phyloP scores from a whole-genome alignment of 2,329 filamentous ascomycete genomes.

The Delphinella strobiligena region DNA sequence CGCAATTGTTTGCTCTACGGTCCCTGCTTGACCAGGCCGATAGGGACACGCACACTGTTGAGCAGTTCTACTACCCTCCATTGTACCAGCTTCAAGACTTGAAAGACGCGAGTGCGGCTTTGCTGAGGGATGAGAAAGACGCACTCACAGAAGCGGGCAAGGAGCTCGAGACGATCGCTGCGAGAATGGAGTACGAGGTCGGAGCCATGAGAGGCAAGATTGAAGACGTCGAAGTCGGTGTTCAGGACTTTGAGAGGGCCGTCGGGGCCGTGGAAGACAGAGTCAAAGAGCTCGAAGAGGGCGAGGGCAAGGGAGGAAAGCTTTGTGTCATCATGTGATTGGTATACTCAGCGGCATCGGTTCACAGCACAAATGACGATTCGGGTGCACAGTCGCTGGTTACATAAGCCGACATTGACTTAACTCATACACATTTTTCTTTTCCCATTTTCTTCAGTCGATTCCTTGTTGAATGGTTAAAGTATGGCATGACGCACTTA shows the following conservation, averaged over 20 bases:
- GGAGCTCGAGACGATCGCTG: slow-evolving; percentile 68
- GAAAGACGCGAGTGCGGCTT: slow-evolving; percentile 53
- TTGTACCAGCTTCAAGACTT: slow-evolving; percentile 59
- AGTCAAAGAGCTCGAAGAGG: slow-evolving; percentile 46
- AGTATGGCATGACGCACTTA: too few relatives aligned
- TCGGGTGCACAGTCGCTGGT: too few relatives aligned
- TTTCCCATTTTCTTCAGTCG: too few relatives aligned
- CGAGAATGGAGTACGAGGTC: slow-evolving; percentile 88
- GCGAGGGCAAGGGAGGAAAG: slow-evolving; percentile 15
- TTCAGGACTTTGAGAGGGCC: slow-evolving; percentile 67
- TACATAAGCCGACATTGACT: too few relatives aligned
- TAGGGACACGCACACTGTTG: slow-evolving; percentile 52
- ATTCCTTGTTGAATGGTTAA: too few relatives aligned
- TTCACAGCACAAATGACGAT: too few relatives aligned
- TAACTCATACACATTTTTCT: too few relatives aligned
- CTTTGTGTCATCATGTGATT: slow-evolving; percentile 16
- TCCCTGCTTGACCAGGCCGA: slow-evolving; percentile 50
- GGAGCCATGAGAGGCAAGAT: slow-evolving; percentile 67
- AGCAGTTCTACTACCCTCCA: slow-evolving; percentile 55
- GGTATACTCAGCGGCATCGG: too few relatives aligned
- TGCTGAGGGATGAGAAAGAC: slow-evolving; percentile 57
- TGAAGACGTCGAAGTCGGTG: slow-evolving; percentile 74
- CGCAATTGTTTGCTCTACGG: slow-evolving; percentile 45
- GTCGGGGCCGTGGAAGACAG: slow-evolving; percentile 41
- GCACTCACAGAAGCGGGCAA: slow-evolving; percentile 59